A percentile compares a stretch with the other conserved stretches of the same genome.
Evolutionary conservation across 805 yeast genomes (phyloP).

Genomic region (Phaffomyces thermotolerans): DNA sequence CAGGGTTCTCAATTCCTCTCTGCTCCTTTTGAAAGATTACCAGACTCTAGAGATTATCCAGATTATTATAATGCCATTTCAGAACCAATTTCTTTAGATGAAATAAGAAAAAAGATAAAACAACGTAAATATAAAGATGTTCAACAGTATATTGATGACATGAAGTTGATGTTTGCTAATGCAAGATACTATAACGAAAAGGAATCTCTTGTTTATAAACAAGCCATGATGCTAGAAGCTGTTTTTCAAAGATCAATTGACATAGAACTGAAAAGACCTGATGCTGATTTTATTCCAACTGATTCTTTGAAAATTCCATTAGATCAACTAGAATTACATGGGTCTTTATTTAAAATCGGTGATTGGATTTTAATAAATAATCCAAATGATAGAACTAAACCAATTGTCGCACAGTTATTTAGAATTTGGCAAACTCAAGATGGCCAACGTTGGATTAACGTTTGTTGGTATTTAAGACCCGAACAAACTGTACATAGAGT

Average conservation of each 20-base stretch:
- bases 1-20: conserved; percentile 41
- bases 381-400: conserved; percentile 81
- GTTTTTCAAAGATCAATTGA: conserved; percentile 51
- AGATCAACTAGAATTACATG: conserved; percentile 65
- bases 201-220: conserved; percentile 50
- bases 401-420: conserved; percentile 90
- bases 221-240: conserved; percentile 56
- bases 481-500: conserved; percentile 95
- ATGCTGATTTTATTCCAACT: conserved; percentile 58
- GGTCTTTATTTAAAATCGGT: conserved; percentile 74
- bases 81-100: conserved; percentile 62
- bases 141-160: conserved; percentile 69
- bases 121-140: conserved; percentile 75
- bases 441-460: conserved; percentile 82
- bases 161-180: conserved; percentile 66
- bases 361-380: conserved; percentile 90
- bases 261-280: conserved; percentile 74
- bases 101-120: conserved; percentile 75
- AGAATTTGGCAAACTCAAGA: conserved; percentile 84
- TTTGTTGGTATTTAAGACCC: conserved; percentile 96
- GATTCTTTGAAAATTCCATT: conserved; percentile 65
- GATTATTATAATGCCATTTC: conserved; percentile 41
- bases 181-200: conserved; percentile 59
- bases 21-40: conserved; percentile 72
- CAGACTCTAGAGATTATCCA: conserved; percentile 46